A percentile compares a stretch with the other conserved stretches of the same genome.
These are phyloP conservation scores for Trametes sanguinea DNA, from an alignment of 768 basidiomycete genomes.

Conservation along the genomic window DNA sequence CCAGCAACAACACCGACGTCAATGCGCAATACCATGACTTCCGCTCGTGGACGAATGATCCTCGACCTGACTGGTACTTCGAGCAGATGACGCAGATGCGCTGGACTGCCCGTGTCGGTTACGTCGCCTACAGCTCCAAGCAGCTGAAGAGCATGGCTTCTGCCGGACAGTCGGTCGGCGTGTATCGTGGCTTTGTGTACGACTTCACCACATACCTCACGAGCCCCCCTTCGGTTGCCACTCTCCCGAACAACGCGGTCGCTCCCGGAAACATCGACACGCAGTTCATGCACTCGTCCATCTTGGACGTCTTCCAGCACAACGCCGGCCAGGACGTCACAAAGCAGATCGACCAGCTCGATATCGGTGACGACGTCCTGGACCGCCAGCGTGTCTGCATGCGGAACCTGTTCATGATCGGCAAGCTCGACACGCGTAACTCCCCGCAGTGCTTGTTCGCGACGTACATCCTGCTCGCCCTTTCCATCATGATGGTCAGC, in stretches of 20 bases:
- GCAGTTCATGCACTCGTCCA: constrained; percentile 69
- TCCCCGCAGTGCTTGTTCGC: constrained; percentile 92
- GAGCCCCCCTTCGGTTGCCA: constrained; percentile 56
- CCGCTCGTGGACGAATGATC: constrained; percentile 84
- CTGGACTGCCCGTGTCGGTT: constrained; percentile 85
- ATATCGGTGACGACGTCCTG: constrained; percentile 61
- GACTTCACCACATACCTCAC: constrained; percentile 82
- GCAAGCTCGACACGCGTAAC: constrained; percentile 89
- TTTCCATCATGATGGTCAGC: constrained; percentile 90
- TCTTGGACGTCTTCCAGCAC: constrained; percentile 76
- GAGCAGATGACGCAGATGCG: constrained; percentile 94
- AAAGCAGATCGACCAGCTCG: constrained; percentile 63
- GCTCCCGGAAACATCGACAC: constrained; percentile 41
- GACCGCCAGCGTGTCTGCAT: constrained; percentile 82
- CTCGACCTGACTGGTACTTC: constrained; percentile 97
- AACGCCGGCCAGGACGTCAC: constrained; percentile 81
- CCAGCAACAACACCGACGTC: constrained; percentile 72
- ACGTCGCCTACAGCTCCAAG: constrained; percentile 79
- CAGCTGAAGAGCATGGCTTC: constrained; percentile 73
- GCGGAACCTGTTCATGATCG: constrained; percentile 90
- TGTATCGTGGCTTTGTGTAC: constrained; percentile 87
- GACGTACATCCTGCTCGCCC: constrained; percentile 84
- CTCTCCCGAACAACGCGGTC: constrained; percentile 50
- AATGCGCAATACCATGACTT: constrained; percentile 95
- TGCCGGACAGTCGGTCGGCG: constrained; percentile 65